Conservation (phyloP, 805 yeast species). For the Blastobotrys robertii region DNA sequence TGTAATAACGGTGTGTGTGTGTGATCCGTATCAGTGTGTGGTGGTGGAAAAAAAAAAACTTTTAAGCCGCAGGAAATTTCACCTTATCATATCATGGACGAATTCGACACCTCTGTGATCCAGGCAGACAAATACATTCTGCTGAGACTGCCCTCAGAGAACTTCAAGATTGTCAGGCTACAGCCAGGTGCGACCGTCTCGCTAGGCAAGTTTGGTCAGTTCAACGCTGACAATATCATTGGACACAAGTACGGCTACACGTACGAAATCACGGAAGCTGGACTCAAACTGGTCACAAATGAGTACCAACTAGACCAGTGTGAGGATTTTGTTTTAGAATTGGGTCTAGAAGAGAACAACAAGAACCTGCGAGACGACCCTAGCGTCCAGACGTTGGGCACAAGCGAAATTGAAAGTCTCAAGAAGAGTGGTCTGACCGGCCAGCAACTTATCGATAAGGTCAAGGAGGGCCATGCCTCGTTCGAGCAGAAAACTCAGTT, state of each 20-base stretch:
- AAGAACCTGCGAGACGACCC: slow-evolving; percentile 57
- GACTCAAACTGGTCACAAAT: slow-evolving; percentile 22
- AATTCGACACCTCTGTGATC: slow-evolving; percentile 24
- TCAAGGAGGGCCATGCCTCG: slow-evolving; percentile 74
- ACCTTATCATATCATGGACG: background rate
- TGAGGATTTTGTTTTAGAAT: slow-evolving; percentile 31
- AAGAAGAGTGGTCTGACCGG: slow-evolving; percentile 69
- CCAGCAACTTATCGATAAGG: slow-evolving; percentile 66
- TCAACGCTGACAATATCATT: slow-evolving; percentile 59
- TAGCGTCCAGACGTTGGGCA: slow-evolving; percentile 59
- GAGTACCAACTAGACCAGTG: slow-evolving; percentile 30
- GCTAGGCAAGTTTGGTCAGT: slow-evolving; percentile 88
- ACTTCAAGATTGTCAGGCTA: slow-evolving; percentile 62
- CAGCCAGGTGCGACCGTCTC: slow-evolving; percentile 50
- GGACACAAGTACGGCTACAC: slow-evolving; percentile 85
- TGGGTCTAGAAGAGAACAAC: slow-evolving; percentile 44
- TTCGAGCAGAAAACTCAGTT: slow-evolving; percentile 82
- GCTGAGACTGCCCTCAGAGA: slow-evolving; percentile 73
- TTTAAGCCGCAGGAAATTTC: background rate
- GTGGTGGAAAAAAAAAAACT: slow-evolving; percentile 8
- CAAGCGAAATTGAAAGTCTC: slow-evolving; percentile 76
- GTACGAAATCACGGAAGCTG: slow-evolving; percentile 65
- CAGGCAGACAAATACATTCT: slow-evolving; percentile 46
- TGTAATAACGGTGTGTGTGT: slow-evolving; percentile 29
- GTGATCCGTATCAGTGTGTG: background rate